phyloP scores from a whole-genome alignment of 1,284 basidiomycete species.

The Ganoderma leucocontextum region DNA sequence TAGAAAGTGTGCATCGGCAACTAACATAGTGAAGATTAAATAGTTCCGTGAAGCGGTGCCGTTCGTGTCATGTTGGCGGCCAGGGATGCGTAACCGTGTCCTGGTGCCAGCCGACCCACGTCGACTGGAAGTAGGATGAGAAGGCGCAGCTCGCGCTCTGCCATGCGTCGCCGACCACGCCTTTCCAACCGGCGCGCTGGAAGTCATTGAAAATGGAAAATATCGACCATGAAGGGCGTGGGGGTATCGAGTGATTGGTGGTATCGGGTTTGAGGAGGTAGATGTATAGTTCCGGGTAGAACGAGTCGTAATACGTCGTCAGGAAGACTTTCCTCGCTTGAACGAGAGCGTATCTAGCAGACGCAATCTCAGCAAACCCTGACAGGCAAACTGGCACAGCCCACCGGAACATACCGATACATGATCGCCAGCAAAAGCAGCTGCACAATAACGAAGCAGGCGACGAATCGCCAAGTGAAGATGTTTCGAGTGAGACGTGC shows the following conservation, averaged over 20 bases:
- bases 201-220: conserved; percentile 39
- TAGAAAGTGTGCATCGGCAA: conserved; percentile 19
- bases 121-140: conserved; percentile 40
- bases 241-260: conserved; percentile 44
- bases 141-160: conserved; percentile 40
- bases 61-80: conserved; percentile 48
- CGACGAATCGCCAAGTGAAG: conserved; percentile 37
- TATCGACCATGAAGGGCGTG: conserved; percentile 39
- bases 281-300: conserved; percentile 71
- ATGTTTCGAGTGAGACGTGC: conserved; percentile 32
- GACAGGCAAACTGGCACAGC: background rate
- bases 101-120: conserved; percentile 45
- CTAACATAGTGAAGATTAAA: conserved; percentile 18
- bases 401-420: conserved; percentile 37
- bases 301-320: conserved; percentile 76
- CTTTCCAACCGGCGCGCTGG: conserved; percentile 42
- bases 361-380: background rate
- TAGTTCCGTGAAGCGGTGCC: conserved; percentile 10
- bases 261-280: conserved; percentile 58
- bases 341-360: conserved; percentile 45
- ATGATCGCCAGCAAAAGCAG: conserved; percentile 36
- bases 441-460: conserved; percentile 37
- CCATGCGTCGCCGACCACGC: conserved; percentile 42
- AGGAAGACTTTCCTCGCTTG: conserved; percentile 56
- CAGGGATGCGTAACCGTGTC: conserved; percentile 40